Conservation (phyloP, 2,329 filamentous ascomycete genomes). For the Pseudocercospora fijiensis region DNA sequence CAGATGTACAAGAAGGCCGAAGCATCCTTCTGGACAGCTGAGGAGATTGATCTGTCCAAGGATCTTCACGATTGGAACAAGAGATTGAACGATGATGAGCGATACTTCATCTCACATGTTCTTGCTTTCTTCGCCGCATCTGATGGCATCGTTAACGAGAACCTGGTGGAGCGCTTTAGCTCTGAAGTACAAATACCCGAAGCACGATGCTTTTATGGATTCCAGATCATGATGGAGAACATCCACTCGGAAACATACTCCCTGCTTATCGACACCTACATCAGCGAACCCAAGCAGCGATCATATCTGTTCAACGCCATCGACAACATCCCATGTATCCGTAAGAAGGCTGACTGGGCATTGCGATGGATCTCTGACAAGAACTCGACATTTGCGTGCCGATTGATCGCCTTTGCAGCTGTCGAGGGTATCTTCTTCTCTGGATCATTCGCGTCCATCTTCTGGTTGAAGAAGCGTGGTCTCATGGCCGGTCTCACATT, state of each 20-base stretch:
- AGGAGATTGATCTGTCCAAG: slow-evolving; percentile 99
- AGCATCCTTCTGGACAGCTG: slow-evolving; percentile 98
- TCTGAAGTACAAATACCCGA: slow-evolving; percentile 95
- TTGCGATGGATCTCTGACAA: slow-evolving; percentile 91
- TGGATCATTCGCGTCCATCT: slow-evolving; percentile 96
- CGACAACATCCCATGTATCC: slow-evolving; percentile 97
- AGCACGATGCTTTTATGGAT: slow-evolving; percentile 99
- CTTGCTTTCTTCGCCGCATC: slow-evolving; percentile 98
- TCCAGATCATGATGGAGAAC: slow-evolving; percentile 99
- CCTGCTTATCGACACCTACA: slow-evolving; percentile 97
- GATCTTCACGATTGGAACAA: slow-evolving; percentile 99
- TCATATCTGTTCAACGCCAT: slow-evolving; percentile 97
- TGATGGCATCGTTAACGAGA: slow-evolving; percentile 99
- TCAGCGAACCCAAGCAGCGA: slow-evolving; percentile 94
- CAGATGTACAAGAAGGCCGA: slow-evolving; percentile 99
- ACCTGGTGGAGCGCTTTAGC: slow-evolving; percentile 96
- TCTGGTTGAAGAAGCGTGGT: slow-evolving; percentile 99
- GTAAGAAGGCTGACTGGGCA: slow-evolving; percentile 98
- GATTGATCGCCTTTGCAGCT: slow-evolving; percentile 92
- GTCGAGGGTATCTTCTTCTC: slow-evolving; percentile 99
- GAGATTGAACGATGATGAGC: slow-evolving; percentile 91
- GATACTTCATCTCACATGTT: slow-evolving; percentile 97
- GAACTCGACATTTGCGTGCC: slow-evolving; percentile 90
- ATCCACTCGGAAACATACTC: slow-evolving; percentile 99
- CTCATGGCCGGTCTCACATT: slow-evolving; percentile 98